A percentile compares a stretch with the other conserved stretches of the same genome.
Evolutionary conservation across 2,329 filamentous ascomycete genomes (phyloP).

Genomic region (Myotisia sp.): DNA sequence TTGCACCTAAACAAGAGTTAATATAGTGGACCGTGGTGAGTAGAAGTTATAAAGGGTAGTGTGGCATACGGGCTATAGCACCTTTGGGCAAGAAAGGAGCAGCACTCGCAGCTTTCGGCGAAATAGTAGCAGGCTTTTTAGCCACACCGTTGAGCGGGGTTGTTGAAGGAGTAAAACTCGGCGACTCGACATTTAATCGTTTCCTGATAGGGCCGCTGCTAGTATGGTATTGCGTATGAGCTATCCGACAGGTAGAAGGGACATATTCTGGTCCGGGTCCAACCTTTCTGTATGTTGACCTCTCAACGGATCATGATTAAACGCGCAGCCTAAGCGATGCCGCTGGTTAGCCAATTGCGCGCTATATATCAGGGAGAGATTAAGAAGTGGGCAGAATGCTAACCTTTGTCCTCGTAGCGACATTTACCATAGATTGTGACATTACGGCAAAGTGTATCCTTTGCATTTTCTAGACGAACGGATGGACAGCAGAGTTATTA

Average conservation of each 20-base stretch:
- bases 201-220: constrained; percentile 38
- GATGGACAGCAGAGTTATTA: constrained; percentile 2
- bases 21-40: no score
- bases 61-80: constrained; percentile 21
- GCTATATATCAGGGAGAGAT: constrained; percentile 8
- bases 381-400: not conserved
- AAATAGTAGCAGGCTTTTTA: constrained; percentile 45
- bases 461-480: constrained; percentile 52
- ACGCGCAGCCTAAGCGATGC: constrained; percentile 50
- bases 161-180: constrained; percentile 67
- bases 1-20: constrained; percentile 5
- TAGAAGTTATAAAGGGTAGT: not conserved
- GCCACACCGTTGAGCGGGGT: constrained; percentile 21
- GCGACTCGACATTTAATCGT: constrained; percentile 85
- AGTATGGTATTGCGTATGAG: not conserved
- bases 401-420: constrained; percentile 74
- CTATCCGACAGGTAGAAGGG: not conserved
- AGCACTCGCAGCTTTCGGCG: constrained; percentile 78
- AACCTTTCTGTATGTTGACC: constrained; percentile 31
- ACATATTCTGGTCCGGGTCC: constrained; percentile 12
- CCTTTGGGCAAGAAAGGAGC: constrained; percentile 41
- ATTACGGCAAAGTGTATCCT: constrained; percentile 84
- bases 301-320: constrained; percentile 70
- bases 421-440: constrained; percentile 88
- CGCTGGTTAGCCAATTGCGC: constrained; percentile 4